Conservation (phyloP, 805 yeast species). For the Saccharomyces mikatae region DNA sequence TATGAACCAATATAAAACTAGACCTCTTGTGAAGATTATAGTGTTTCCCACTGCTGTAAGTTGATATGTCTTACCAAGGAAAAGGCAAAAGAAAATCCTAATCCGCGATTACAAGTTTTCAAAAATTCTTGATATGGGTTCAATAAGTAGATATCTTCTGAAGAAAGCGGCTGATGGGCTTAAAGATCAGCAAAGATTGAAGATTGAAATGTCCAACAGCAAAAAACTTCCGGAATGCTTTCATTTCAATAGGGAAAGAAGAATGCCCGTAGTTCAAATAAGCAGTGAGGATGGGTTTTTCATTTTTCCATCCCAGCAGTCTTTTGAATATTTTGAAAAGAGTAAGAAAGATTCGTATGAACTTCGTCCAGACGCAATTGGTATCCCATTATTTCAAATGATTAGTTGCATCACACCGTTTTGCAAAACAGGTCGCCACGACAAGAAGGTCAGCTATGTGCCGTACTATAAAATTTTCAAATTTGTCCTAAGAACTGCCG, state of each 20-base stretch:
- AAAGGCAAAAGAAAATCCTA: not conserved
- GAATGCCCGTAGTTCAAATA: conserved; percentile 5
- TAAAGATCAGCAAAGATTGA: not conserved
- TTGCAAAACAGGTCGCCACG: not conserved
- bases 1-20: no score
- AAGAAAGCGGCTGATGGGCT: not conserved
- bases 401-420: not conserved
- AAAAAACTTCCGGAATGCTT: not conserved
- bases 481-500: conserved; percentile 1
- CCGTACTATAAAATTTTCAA: conserved; percentile 5
- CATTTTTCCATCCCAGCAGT: conserved; percentile 12
- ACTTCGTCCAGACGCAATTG: conserved; percentile 11
- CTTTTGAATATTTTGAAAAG: conserved; percentile 9
- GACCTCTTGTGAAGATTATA: not conserved
- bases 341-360: not conserved
- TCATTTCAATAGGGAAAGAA: conserved; percentile 7
- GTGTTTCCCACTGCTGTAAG: not conserved
- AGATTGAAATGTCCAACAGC: not conserved
- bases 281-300: conserved; percentile 5
- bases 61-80: not conserved
- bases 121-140: not conserved
- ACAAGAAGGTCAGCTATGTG: not conserved
- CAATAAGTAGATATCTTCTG: not conserved
- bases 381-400: conserved; percentile 14
- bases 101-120: not conserved